Conservation (phyloP, 2,329 filamentous ascomycete genomes). For the Epichloe uncinata region DNA sequence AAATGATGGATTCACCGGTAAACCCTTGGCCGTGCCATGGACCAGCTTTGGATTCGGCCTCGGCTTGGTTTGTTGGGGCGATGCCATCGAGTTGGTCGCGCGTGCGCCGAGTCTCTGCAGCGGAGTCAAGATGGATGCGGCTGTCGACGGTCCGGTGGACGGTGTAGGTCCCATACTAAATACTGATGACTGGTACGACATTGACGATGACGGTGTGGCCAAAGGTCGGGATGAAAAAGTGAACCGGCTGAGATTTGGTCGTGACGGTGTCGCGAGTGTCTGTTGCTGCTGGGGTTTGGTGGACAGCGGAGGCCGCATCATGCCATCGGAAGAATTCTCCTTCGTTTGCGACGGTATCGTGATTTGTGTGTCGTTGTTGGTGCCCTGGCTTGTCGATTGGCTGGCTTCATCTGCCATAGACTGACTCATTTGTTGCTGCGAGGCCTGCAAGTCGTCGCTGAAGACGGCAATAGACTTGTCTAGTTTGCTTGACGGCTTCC, state of each 20-base stretch:
- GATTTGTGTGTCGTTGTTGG: not conserved
- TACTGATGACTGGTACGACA: slow-evolving; percentile 21
- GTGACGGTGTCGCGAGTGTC: slow-evolving; percentile 17
- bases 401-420: not conserved
- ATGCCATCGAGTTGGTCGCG: slow-evolving; percentile 20
- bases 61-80: slow-evolving; percentile 18
- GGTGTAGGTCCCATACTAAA: slow-evolving; percentile 24
- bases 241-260: slow-evolving; percentile 21
- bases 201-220: slow-evolving; percentile 22
- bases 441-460: slow-evolving; percentile 23
- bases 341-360: not conserved
- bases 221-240: slow-evolving; percentile 17
- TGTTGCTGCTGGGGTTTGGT: slow-evolving; percentile 9
- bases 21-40: slow-evolving; percentile 17
- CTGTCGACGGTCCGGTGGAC: slow-evolving; percentile 30
- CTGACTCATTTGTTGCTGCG: slow-evolving; percentile 9
- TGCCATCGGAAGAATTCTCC: not conserved
- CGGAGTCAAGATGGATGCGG: slow-evolving; percentile 34
- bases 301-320: slow-evolving; percentile 18
- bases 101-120: slow-evolving; percentile 38
- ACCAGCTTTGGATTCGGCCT: slow-evolving; percentile 12
- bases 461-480: slow-evolving; percentile 31
- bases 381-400: slow-evolving; percentile 1
- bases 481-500: slow-evolving; percentile 25
- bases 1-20: slow-evolving; percentile 39